Conservation (phyloP, 2,329 filamentous ascomycete species). For the Hypoxylon sp. region DNA sequence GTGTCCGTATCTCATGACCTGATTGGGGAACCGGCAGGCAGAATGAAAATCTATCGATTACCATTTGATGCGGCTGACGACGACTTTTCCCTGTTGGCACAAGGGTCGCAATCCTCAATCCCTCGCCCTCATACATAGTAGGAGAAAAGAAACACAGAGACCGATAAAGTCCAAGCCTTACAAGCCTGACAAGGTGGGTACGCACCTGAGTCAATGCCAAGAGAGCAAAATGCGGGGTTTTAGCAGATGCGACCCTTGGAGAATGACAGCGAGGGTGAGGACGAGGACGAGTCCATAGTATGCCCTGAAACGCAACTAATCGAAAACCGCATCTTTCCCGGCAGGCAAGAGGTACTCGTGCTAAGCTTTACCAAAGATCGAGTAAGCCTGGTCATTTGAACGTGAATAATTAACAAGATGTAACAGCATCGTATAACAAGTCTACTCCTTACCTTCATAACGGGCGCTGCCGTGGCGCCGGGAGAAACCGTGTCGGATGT, state of each 20-base stretch:
- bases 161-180: slow-evolving; percentile 11
- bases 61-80: slow-evolving; percentile 36
- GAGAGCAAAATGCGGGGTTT: slow-evolving; percentile 38
- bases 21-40: slow-evolving; percentile 17
- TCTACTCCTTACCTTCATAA: not conserved
- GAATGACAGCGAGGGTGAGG: not conserved
- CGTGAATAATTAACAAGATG: not conserved
- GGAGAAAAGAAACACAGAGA: slow-evolving; percentile 11
- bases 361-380: not conserved
- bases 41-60: slow-evolving; percentile 7
- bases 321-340: not conserved
- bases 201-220: slow-evolving; percentile 17
- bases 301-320: not conserved
- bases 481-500: slow-evolving; percentile 25
- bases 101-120: slow-evolving; percentile 33
- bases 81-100: slow-evolving; percentile 25
- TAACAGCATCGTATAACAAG: not conserved
- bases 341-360: not conserved
- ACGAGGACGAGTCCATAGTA: not conserved
- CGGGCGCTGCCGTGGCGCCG: slow-evolving; percentile 5
- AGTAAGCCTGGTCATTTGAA: not conserved
- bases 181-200: too few species aligned
- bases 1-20: slow-evolving; percentile 24
- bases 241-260: slow-evolving; percentile 15
- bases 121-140: slow-evolving; percentile 14